A percentile compares a stretch with the other conserved stretches of the same genome.
Conservation (phyloP, 1,284 basidiomycete genomes). For the Ceratobasidium sp. region DNA sequence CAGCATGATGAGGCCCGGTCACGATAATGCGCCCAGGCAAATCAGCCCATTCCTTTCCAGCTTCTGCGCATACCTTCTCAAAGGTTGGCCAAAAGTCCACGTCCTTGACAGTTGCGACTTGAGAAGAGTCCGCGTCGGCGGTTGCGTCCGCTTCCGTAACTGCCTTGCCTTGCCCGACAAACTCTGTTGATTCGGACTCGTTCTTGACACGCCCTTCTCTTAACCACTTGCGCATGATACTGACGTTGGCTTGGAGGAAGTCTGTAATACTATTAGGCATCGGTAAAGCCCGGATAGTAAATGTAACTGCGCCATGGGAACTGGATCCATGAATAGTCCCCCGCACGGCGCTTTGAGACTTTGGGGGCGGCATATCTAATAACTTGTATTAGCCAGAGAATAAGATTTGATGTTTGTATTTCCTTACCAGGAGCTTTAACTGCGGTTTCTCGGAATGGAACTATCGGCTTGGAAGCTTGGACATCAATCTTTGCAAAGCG, state of each 20-base stretch:
- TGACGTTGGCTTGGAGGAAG: constrained; percentile 80
- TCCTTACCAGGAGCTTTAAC: constrained; percentile 72
- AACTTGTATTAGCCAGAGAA: constrained; percentile 31
- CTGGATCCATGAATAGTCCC: constrained; percentile 79
- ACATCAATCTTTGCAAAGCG: constrained; percentile 93
- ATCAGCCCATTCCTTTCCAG: constrained; percentile 81
- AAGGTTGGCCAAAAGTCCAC: constrained; percentile 84
- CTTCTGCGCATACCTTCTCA: constrained; percentile 66
- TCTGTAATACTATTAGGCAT: constrained; percentile 70
- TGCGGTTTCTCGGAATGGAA: constrained; percentile 96
- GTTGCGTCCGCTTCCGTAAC: constrained; percentile 52
- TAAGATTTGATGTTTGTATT: not conserved
- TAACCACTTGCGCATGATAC: constrained; percentile 59
- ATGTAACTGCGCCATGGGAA: constrained; percentile 75
- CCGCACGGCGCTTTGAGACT: constrained; percentile 70
- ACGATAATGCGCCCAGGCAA: constrained; percentile 81
- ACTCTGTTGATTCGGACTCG: constrained; percentile 48
- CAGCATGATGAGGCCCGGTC: constrained; percentile 87
- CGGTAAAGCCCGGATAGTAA: constrained; percentile 81
- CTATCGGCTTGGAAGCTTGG: constrained; percentile 92
- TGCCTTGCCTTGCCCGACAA: constrained; percentile 51
- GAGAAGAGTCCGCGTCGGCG: constrained; percentile 55
- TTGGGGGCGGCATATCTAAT: constrained; percentile 84
- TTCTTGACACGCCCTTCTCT: constrained; percentile 52
- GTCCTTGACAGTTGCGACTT: constrained; percentile 67